phyloP scores from a whole-genome alignment of 75 land plant species.

The Adiantum capillusveneris region DNA sequence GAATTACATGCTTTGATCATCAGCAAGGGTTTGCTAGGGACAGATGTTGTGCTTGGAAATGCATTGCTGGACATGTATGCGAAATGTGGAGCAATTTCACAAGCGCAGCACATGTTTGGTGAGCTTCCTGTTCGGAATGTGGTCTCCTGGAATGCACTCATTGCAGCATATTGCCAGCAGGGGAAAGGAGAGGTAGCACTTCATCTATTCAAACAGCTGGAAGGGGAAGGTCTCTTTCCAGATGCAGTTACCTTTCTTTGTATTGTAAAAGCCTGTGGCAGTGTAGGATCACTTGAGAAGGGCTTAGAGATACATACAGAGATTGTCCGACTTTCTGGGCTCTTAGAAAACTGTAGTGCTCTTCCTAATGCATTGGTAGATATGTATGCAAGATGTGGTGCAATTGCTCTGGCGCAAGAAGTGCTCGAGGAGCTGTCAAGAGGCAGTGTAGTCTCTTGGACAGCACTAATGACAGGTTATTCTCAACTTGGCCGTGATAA shows the following conservation, averaged over 20 bases:
- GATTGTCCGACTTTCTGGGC: conserved; percentile 18
- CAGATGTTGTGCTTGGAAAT: conserved; percentile 37
- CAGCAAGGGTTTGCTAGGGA: conserved; percentile 33
- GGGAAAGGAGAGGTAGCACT: conserved; percentile 25
- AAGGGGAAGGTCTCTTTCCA: background rate
- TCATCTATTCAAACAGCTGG: conserved; percentile 29
- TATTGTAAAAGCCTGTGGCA: conserved; percentile 18
- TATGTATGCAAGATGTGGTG: conserved; percentile 33
- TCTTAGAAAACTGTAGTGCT: conserved; percentile 7
- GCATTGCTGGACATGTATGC: conserved; percentile 44
- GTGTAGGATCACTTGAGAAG: conserved; percentile 3
- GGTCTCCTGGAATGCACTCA: conserved; percentile 42
- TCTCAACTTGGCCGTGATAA: conserved; percentile 28
- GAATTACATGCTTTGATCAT: conserved; percentile 22
- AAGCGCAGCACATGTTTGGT: conserved; percentile 28
- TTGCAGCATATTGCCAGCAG: conserved; percentile 12
- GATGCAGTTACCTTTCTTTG: conserved; percentile 31
- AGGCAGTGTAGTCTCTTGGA: conserved; percentile 44
- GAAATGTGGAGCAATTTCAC: conserved; percentile 27
- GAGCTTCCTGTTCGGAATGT: conserved; percentile 31
- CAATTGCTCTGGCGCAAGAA: background rate
- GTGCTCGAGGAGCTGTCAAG: conserved; percentile 1
- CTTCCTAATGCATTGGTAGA: conserved; percentile 34
- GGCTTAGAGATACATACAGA: conserved; percentile 38
- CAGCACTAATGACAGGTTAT: conserved; percentile 42